Base-by-base conservation (phyloP, 805 yeast genomes). In the Saturnispora gosingensis region DNA sequence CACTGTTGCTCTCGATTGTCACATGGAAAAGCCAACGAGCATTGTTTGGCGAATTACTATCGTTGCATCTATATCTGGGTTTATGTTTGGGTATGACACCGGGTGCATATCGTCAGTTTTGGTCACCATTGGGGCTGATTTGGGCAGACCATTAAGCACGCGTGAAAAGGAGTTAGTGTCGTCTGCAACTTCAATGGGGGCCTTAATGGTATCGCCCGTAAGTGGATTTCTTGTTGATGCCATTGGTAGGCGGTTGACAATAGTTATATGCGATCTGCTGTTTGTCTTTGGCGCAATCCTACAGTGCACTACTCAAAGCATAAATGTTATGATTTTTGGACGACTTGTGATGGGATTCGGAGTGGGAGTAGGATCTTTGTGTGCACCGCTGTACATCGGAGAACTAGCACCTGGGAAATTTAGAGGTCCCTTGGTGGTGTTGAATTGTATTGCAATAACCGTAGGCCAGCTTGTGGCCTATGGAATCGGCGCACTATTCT, bases 11-110 rank as follows among this genome's bases (percentile, higher is more conserved):
- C 22, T 36, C 6, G 49, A 46, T 5, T 15, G 25, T 8, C n/a
- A 15, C 10, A 32, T 25, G 18, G 72, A 75, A 10, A 74, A 68
- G 52, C 82, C 86, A 3, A 75, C 91, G 8, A 68, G 74, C 7
- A 68, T 85, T 59, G 88, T 88, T 46, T 70, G 88, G 28, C 68
- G 77, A 30, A 68, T 89, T 48, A 86, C 96, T 0, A 72, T 82
- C 48, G 81, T 82, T 18, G 82, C 97, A 0, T 89, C 97, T 8
- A 82, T 91, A 55, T 89, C 97, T 0, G 98, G 98, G 1, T 88
- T 90, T 69, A 80, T 91, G 88, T 91, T 91, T 69, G 99, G 99
- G 58, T 91, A 91, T 63, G 99, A 91, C 67, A 91, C 98, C 1
- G 98, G 98, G 58, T 91, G 90, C 68, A 89, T 91, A 39, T 90